Base-by-base conservation (phyloP, 192 early-diverging fungal species). In the Pilobolus umbonatus region DNA sequence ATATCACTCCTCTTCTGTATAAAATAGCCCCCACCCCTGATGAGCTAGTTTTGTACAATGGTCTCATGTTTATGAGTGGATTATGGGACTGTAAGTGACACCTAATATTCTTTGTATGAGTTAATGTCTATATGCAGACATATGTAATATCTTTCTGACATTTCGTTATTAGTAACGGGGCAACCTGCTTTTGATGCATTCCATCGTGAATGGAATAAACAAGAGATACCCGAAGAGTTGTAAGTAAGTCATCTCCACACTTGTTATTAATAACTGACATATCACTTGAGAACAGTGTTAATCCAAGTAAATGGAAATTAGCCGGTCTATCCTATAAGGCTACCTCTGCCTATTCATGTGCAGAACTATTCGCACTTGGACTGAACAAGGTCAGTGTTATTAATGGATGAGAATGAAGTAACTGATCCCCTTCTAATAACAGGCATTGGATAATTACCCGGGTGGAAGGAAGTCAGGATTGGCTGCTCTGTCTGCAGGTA, bases 21-120 rank as follows among this genome's bases (percentile, higher is more conserved):
- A 17, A 9, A 3, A 8, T 14, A 5, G 26, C 40, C n/a, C 5
- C 3, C 15, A 19, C 31, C 42, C 17, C 29, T 11, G 47, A 65
- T 9, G 56, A 65, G 3, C 17, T 52, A 34, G 17, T 9, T 4
- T 3, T 42, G 15, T 65, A 58, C 36, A 29, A 65, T 21, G 64
- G 64, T 22, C 57, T 65, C 40, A 65, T 65, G 64, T 52, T 65
- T 34, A 52, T 65, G 29, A 58, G 47, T 24, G 64, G 64, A 21
- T 51, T 65, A 52, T 65, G 64, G 64, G 40, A 65, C 39, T 52
- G 64, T 65, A 58, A 53, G 63, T 42, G 15, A 26, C 11, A 57
- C 55, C 39, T 11, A 58, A 56, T 24, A 56, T 7, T n/a, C 15
- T 26, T 4, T 8, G 21, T 34, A 43, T 39, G 30, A 15, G 2